Base-by-base conservation (phyloP, 768 basidiomycete species). In the Boletus fagicola region DNA sequence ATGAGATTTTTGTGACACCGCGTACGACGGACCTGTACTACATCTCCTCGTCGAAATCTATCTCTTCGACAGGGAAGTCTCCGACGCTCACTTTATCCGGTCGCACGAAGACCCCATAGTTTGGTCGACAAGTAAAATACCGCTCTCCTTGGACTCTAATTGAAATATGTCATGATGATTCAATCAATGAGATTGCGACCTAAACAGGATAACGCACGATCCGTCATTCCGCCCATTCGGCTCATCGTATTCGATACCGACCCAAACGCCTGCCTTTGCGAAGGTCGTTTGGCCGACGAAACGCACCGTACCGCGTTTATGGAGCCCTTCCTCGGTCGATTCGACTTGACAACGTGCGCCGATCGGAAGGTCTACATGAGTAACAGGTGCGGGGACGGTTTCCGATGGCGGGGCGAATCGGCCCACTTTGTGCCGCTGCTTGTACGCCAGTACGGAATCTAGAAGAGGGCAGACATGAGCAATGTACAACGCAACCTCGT, bases 141-240 rank as follows among this genome's bases (percentile, higher is more conserved):
- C 78, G 77, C 60, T 86, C 83, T 1, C 91, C 93, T 66, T 93
- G 82, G 3, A 96, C 88, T 1, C 94, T 96, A 61, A 18, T 33
- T 10, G 28, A 40, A 44, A 50, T 11, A 43, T 35, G 22, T 45
- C 24, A 40, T 5, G n/a, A 44, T 6, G 18, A 22, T n/a, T 1
- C 30, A 42, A 18, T 18, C 30, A 40, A 18, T 12, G 28, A 44
- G 28, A 39, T 49, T 31, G 13, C 22, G 9, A 45, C 30, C 3
- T 20, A 51, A 54, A 42, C 42, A 38, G 39, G 6, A 26, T 16
- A 10, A 85, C 94, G 75, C 68, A 96, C 94, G 86, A 87, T 63
- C 96, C 96, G 70, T 98, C 90, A 60, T 95, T 94, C 76, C 95
- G 98, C 12, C 96, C 96, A 24, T 92, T 79, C 4, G 96, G 95